phyloP scores from a whole-genome alignment of 495 filamentous ascomycete species.

The Xylaria palmicola region DNA sequence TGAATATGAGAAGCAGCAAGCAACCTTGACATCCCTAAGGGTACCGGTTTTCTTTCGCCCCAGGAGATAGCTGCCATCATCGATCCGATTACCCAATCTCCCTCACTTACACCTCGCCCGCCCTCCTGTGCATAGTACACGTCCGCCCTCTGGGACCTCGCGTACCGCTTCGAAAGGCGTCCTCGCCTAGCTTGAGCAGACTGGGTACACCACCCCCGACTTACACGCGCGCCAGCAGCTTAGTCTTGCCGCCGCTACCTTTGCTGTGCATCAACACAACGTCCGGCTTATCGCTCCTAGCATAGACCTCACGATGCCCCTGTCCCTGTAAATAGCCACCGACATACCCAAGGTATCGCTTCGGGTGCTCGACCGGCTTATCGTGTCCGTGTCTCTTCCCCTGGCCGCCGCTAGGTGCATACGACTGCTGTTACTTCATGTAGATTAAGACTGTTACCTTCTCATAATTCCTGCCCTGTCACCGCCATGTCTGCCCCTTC shows the following conservation, averaged over 20 bases:
- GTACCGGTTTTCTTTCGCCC: not conserved
- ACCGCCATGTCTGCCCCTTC: constrained; percentile 36
- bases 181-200: too few relatives aligned
- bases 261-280: too few relatives aligned
- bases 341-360: not conserved
- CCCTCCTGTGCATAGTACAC: not conserved
- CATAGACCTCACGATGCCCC: too few relatives aligned
- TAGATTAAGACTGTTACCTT: not conserved
- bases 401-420: not conserved
- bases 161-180: not conserved
- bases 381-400: not conserved
- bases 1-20: not conserved
- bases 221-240: too few relatives aligned
- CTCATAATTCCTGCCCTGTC: not conserved
- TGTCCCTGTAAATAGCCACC: not conserved
- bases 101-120: not conserved
- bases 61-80: not conserved
- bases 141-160: too few relatives aligned
- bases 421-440: not conserved
- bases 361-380: not conserved
- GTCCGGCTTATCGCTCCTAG: too few relatives aligned
- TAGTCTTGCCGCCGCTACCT: too few relatives aligned
- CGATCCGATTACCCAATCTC: constrained; percentile 3
- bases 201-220: too few relatives aligned
- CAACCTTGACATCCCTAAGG: too few relatives aligned